Evolutionary conservation across 345 rosid genomes (phyloP).

Genomic region (Dovyalis caffra): DNA sequence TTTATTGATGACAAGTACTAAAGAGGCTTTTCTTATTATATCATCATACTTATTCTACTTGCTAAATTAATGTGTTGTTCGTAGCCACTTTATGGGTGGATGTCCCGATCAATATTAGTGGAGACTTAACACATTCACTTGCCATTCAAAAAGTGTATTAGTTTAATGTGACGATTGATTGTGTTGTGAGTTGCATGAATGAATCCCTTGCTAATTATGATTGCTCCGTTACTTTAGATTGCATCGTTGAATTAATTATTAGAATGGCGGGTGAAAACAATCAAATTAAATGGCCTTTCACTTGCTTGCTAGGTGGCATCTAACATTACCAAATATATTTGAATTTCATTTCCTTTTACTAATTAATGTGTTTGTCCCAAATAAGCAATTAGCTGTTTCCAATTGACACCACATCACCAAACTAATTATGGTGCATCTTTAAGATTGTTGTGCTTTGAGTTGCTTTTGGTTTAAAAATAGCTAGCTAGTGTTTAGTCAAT

Average conservation of each 20-base stretch:
- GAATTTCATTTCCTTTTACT: neutral
- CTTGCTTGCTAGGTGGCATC: neutral
- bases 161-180: neutral
- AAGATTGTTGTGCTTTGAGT: no score
- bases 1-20: neutral
- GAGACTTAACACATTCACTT: neutral
- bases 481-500: no score
- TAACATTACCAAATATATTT: neutral
- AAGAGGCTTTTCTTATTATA: neutral
- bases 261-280: neutral
- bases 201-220: neutral
- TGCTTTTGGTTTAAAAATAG: no score
- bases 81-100: neutral
- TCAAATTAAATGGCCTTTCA: neutral
- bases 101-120: neutral
- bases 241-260: neutral
- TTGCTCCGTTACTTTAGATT: neutral
- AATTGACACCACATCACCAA: no score
- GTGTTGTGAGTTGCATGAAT: neutral
- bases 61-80: neutral
- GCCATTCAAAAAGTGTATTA: neutral
- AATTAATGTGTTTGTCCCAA: neutral
- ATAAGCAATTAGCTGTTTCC: neutral
- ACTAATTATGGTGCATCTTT: no score
- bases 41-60: neutral